Evolutionary conservation across 2,329 filamentous ascomycete genomes (phyloP).

Genomic region (Stagonosporopsis rhizophila): DNA sequence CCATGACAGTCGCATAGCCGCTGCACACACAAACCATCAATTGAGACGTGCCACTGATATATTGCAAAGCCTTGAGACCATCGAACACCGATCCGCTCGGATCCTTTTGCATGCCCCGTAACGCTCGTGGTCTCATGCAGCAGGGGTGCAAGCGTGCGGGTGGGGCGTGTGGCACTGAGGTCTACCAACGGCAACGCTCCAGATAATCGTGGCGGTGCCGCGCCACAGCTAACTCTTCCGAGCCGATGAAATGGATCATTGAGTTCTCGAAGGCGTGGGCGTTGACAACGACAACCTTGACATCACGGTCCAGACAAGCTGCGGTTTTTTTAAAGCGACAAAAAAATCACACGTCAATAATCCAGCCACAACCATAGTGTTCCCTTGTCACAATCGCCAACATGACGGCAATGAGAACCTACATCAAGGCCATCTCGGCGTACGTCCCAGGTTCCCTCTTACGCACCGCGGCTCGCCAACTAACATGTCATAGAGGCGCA

Average conservation of each 20-base stretch:
- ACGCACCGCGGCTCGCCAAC: constrained; percentile 14
- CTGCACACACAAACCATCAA: constrained; percentile 31
- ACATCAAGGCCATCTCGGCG: constrained; percentile 46
- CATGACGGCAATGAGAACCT: constrained; percentile 41
- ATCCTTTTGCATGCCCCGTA: constrained; percentile 20
- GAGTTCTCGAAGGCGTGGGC: constrained; percentile 10
- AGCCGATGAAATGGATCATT: constrained; percentile 16
- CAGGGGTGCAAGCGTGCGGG: constrained; percentile 13
- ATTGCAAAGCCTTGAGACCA: constrained; percentile 12
- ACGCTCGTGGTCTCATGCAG: constrained; percentile 20
- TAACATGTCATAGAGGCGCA: constrained; percentile 65
- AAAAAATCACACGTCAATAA: neutral
- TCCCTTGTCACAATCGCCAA: constrained; percentile 2
- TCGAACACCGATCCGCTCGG: constrained; percentile 20
- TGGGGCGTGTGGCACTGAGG: constrained; percentile 5
- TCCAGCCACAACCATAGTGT: neutral
- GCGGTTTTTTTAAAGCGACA: neutral
- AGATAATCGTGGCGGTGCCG: constrained; percentile 2
- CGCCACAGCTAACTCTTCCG: constrained; percentile 17
- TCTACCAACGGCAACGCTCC: constrained; percentile 12
- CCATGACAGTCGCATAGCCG: constrained; percentile 39
- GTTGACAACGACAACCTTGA: constrained; percentile 10
- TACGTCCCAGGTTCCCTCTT: constrained; percentile 25
- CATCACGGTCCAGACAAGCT: constrained; percentile 4
- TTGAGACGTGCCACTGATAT: constrained; percentile 17